Conservation (phyloP, 2,329 filamentous ascomycete genomes). For the Phaeosphaeria sp. region DNA sequence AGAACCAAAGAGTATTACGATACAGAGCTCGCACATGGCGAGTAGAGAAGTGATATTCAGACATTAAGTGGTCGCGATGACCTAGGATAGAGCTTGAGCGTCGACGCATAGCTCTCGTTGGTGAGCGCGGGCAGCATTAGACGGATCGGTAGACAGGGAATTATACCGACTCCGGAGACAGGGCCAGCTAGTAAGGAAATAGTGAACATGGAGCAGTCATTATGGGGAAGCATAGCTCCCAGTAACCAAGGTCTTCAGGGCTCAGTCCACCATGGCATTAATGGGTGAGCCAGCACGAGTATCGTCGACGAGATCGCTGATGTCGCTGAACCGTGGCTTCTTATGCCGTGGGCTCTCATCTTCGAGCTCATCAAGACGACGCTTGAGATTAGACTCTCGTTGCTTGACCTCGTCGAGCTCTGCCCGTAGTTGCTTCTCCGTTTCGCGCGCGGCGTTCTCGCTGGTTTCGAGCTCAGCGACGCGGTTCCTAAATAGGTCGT, state of each 20-base stretch:
- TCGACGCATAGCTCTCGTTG: constrained; percentile 31
- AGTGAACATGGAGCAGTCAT: constrained; percentile 26
- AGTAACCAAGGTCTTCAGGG: constrained; percentile 3
- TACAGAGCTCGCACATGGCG: constrained; percentile 23
- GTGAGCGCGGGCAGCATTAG: neutral
- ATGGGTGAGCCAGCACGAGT: constrained; percentile 45
- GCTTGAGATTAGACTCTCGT: constrained; percentile 81
- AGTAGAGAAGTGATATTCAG: constrained; percentile 37
- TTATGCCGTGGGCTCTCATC: constrained; percentile 59
- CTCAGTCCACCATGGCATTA: constrained; percentile 39
- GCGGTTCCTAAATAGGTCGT: constrained; percentile 69
- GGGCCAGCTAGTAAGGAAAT: constrained; percentile 6
- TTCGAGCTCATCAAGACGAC: constrained; percentile 72
- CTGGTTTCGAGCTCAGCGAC: constrained; percentile 79
- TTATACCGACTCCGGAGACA: constrained; percentile 6
- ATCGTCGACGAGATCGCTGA: constrained; percentile 62
- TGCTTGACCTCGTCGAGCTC: constrained; percentile 77
- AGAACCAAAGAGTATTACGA: constrained; percentile 29
- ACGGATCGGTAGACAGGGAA: constrained; percentile 8
- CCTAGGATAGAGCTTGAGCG: constrained; percentile 29
- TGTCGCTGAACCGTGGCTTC: constrained; percentile 54
- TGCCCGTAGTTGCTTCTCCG: constrained; percentile 62
- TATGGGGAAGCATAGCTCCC: constrained; percentile 14
- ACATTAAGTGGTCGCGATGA: constrained; percentile 44
- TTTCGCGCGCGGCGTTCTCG: constrained; percentile 68